Percentiles rank a stretch among this genome's conserved stretches.
Conservation (phyloP, 2,329 filamentous ascomycete genomes). For the Nothophaeocryptopus gaeumannii region DNA sequence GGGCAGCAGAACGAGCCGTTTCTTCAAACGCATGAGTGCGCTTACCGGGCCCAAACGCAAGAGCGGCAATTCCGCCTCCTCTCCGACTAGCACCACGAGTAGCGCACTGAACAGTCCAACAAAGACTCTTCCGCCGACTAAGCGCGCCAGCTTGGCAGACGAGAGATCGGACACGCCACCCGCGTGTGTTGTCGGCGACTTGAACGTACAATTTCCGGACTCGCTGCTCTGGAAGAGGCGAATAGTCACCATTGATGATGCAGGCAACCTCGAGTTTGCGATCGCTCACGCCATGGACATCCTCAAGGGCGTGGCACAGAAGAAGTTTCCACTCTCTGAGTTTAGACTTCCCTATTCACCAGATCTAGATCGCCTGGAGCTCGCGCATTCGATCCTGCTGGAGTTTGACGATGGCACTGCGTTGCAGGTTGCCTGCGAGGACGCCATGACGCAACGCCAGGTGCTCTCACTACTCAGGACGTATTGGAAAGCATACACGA, state of each 20-base stretch:
- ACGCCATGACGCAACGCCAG: slow-evolving; percentile 52
- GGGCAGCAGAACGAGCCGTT: slow-evolving; percentile 57
- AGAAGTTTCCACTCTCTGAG: slow-evolving; percentile 78
- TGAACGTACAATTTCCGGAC: slow-evolving; percentile 97
- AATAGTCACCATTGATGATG: slow-evolving; percentile 77
- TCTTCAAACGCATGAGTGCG: slow-evolving; percentile 61
- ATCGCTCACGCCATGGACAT: slow-evolving; percentile 57
- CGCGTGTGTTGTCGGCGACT: slow-evolving; percentile 74
- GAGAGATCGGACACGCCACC: slow-evolving; percentile 44
- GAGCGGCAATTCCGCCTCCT: slow-evolving; percentile 37
- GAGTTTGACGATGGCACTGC: slow-evolving; percentile 62
- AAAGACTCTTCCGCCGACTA: neutral
- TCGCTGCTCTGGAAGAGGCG: slow-evolving; percentile 95
- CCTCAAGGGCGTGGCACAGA: slow-evolving; percentile 31
- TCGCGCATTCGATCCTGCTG: slow-evolving; percentile 77
- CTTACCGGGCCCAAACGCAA: slow-evolving; percentile 46
- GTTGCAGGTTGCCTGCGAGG: slow-evolving; percentile 62
- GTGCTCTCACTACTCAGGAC: slow-evolving; percentile 41
- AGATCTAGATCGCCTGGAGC: slow-evolving; percentile 86
- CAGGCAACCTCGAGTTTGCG: slow-evolving; percentile 79
- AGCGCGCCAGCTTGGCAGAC: slow-evolving; percentile 19
- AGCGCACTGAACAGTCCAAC: slow-evolving; percentile 5
- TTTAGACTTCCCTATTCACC: slow-evolving; percentile 77
- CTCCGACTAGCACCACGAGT: slow-evolving; percentile 12
- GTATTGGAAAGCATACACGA: slow-evolving; percentile 28